A percentile compares a stretch with the other conserved stretches of the same genome.
Evolutionary conservation across 768 basidiomycete species (phyloP).

Genomic region (Lyophyllum atratum): DNA sequence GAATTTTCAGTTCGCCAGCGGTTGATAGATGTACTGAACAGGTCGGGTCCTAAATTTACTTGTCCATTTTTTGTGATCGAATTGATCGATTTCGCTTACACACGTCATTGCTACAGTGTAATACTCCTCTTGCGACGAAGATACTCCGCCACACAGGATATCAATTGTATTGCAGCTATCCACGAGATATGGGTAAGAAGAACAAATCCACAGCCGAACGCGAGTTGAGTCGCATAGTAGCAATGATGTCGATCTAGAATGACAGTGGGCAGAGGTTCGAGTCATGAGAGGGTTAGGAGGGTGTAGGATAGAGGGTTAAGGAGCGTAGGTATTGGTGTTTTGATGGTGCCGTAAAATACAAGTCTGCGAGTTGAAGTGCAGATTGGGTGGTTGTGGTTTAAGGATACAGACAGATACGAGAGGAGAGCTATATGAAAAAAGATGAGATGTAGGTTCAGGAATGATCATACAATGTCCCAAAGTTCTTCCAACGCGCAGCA

Average conservation of each 20-base stretch:
- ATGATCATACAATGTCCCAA: constrained; percentile 81
- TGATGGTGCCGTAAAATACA: constrained; percentile 15
- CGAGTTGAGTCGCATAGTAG: constrained; percentile 37
- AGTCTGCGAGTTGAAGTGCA: constrained; percentile 50
- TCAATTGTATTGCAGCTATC: background rate
- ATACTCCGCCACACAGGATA: background rate
- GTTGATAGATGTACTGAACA: background rate
- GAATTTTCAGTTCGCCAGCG: background rate
- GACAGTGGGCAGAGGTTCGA: background rate
- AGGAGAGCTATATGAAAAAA: background rate
- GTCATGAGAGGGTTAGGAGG: background rate
- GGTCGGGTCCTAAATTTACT: background rate
- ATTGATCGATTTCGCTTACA: background rate
- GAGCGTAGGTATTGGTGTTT: constrained; percentile 10
- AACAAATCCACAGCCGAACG: constrained; percentile 20
- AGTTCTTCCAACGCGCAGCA: constrained; percentile 92
- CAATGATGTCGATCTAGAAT: background rate
- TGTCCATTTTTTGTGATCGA: background rate
- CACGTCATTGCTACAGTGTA: background rate
- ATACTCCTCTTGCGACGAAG: background rate
- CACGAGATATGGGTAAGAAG: background rate
- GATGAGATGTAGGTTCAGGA: constrained; percentile 4
- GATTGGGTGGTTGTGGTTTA: constrained; percentile 33
- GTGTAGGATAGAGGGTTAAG: constrained; percentile 6
- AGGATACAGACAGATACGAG: constrained; percentile 23